phyloP scores from a whole-genome alignment of 441 rosid species.

The Euphorbia schlechtendalii region DNA sequence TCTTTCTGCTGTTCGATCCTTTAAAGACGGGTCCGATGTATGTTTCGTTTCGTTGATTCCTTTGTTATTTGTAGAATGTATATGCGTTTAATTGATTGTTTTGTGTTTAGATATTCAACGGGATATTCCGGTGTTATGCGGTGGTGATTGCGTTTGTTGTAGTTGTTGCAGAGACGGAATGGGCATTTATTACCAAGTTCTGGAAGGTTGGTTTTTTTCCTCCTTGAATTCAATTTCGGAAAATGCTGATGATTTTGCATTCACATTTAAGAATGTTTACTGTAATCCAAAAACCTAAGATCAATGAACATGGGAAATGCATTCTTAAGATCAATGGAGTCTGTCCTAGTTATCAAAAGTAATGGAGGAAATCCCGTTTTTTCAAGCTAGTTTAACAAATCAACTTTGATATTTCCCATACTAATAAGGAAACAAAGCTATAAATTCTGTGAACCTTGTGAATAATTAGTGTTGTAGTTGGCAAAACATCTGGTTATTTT shows the following conservation, averaged over 20 bases:
- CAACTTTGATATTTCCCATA: neutral
- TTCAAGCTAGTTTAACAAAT: neutral
- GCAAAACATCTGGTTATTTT: neutral
- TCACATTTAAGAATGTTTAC: neutral
- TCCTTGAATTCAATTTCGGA: neutral
- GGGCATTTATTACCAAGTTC: constrained; percentile 67
- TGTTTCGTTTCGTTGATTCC: neutral
- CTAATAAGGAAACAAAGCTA: neutral
- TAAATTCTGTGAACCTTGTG: too few relatives aligned
- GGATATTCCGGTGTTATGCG: constrained; percentile 88
- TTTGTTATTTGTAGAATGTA: too few relatives aligned
- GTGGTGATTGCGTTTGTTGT: constrained; percentile 60
- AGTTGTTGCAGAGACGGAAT: constrained; percentile 82
- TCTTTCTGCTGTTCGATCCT: constrained; percentile 76
- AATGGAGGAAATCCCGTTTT: neutral
- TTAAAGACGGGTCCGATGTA: constrained; percentile 71
- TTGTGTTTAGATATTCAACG: constrained; percentile 59
- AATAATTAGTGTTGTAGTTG: neutral
- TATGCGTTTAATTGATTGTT: neutral
- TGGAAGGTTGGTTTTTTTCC: constrained; percentile 47
- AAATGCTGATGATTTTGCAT: neutral
- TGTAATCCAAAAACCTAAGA: too few relatives aligned
- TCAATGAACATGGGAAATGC: neutral
- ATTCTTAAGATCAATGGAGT: neutral
- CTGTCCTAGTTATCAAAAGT: neutral